Percentiles rank a stretch among this genome's conserved stretches.
These are phyloP conservation scores for Ambispora gerdemannii DNA, from an alignment of 192 early-diverging fungal genomes.

Conservation along the genomic window DNA sequence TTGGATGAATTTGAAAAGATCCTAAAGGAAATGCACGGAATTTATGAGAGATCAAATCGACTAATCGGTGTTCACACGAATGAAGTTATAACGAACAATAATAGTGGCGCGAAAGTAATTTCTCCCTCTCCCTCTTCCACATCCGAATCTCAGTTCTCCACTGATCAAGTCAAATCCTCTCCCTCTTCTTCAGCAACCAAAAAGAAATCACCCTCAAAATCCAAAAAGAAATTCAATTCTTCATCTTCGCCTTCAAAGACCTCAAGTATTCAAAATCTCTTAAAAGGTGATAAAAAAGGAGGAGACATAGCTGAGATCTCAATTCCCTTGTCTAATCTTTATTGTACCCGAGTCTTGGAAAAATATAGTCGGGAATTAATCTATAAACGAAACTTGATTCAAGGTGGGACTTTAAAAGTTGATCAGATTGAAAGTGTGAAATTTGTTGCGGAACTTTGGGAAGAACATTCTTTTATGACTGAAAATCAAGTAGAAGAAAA, in stretches of 20 bases:
- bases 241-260: neutral
- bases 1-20: slow-evolving; percentile 22
- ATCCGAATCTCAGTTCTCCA: too few relatives aligned
- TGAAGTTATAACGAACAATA: neutral
- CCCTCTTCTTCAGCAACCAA: neutral
- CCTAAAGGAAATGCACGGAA: slow-evolving; percentile 12
- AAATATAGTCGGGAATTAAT: slow-evolving; percentile 26
- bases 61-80: neutral
- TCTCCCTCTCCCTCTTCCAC: neutral
- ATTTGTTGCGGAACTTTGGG: too few relatives aligned
- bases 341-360: neutral
- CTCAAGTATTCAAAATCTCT: neutral
- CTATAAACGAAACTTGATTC: slow-evolving; percentile 22
- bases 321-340: slow-evolving; percentile 7
- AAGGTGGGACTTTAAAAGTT: slow-evolving; percentile 13
- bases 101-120: neutral
- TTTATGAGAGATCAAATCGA: slow-evolving; percentile 8
- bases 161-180: neutral
- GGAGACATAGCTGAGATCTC: slow-evolving; percentile 10
- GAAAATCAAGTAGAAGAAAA: too few relatives aligned
- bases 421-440: slow-evolving; percentile 19
- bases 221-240: neutral
- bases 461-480: too few relatives aligned
- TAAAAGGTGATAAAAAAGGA: neutral
- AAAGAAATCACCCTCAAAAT: neutral